A percentile compares a stretch with the other conserved stretches of the same genome.
These are phyloP conservation scores for Colletotrichum sp. DNA, from an alignment of 2,329 filamentous ascomycete genomes.

Conservation along the genomic window DNA sequence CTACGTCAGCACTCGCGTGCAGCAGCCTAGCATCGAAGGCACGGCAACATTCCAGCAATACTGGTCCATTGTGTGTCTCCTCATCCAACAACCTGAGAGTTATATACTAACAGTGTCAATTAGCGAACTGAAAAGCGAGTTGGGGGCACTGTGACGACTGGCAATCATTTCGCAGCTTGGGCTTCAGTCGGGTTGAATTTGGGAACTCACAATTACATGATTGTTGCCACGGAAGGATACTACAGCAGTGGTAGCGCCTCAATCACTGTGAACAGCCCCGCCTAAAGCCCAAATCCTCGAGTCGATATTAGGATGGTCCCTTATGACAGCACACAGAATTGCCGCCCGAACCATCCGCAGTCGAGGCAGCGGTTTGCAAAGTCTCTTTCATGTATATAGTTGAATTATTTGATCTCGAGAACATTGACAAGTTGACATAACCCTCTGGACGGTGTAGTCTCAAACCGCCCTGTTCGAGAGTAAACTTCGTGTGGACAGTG, in stretches of 20 bases:
- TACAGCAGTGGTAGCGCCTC: slow-evolving; percentile 5
- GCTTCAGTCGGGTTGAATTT: slow-evolving; percentile 45
- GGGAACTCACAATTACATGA: slow-evolving; percentile 57
- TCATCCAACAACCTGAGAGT: slow-evolving; percentile 29
- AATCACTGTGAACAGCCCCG: not conserved
- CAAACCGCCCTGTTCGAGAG: not conserved
- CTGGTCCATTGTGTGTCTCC: slow-evolving; percentile 47
- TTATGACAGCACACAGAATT: not conserved
- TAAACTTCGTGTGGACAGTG: not conserved
- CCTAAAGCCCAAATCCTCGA: not conserved
- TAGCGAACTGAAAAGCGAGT: slow-evolving; percentile 47
- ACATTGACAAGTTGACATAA: not conserved
- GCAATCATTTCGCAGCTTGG: slow-evolving; percentile 62
- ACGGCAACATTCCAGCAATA: slow-evolving; percentile 55
- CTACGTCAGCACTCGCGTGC: slow-evolving; percentile 37
- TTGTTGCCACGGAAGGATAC: slow-evolving; percentile 29
- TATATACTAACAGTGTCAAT: slow-evolving; percentile 23
- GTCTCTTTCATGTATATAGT: not conserved
- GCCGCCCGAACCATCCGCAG: not conserved
- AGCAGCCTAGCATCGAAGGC: slow-evolving; percentile 52
- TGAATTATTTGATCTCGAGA: not conserved
- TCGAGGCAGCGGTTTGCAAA: not conserved
- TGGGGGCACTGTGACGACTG: slow-evolving; percentile 54
- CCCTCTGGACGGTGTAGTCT: accelerated
- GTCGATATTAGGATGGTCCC: not conserved